phyloP scores from a whole-genome alignment of 495 filamentous ascomycete genomes.

The Zalerion maritima region DNA sequence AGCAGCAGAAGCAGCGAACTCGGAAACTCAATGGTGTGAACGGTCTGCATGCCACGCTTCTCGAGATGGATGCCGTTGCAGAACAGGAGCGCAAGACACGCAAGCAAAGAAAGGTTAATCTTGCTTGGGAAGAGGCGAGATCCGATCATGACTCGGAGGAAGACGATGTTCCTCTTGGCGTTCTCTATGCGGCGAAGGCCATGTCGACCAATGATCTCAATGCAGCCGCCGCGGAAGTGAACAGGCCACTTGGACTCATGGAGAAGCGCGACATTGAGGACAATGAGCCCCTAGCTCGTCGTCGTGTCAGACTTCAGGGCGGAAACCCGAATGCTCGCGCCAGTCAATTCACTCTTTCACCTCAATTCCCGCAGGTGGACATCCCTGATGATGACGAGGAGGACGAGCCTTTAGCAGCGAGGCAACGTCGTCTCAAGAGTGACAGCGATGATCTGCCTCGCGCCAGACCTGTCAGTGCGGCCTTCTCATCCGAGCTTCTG shows the following conservation, averaged over 20 bases:
- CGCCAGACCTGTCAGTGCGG: slow-evolving; percentile 49
- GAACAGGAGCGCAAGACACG: slow-evolving; percentile 69
- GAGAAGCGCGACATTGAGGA: slow-evolving; percentile 78
- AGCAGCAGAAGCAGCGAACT: slow-evolving; percentile 61
- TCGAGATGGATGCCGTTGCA: slow-evolving; percentile 82
- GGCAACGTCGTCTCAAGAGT: slow-evolving; percentile 52
- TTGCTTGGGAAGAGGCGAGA: slow-evolving; percentile 74
- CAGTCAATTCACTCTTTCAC: slow-evolving; percentile 20
- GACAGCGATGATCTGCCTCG: slow-evolving; percentile 31
- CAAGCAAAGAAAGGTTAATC: slow-evolving; percentile 55
- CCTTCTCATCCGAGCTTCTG: slow-evolving; percentile 69
- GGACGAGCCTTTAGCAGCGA: slow-evolving; percentile 65
- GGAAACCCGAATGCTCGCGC: slow-evolving; percentile 13
- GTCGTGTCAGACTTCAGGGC: slow-evolving; percentile 64
- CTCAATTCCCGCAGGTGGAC: slow-evolving; percentile 6
- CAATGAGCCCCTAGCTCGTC: slow-evolving; percentile 70
- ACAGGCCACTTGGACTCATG: slow-evolving; percentile 70
- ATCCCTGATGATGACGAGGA: slow-evolving; percentile 40
- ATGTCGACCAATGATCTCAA: slow-evolving; percentile 35
- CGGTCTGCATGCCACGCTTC: slow-evolving; percentile 75
- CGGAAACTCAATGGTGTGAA: slow-evolving; percentile 50
- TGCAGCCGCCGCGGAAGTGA: slow-evolving; percentile 30
- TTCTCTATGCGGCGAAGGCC: slow-evolving; percentile 56
- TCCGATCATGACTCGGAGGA: slow-evolving; percentile 40
- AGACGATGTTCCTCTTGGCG: slow-evolving; percentile 72